A percentile compares a stretch with the other conserved stretches of the same genome.
phyloP scores from a whole-genome alignment of 768 basidiomycete species.

The Boletellus ananiceps region DNA sequence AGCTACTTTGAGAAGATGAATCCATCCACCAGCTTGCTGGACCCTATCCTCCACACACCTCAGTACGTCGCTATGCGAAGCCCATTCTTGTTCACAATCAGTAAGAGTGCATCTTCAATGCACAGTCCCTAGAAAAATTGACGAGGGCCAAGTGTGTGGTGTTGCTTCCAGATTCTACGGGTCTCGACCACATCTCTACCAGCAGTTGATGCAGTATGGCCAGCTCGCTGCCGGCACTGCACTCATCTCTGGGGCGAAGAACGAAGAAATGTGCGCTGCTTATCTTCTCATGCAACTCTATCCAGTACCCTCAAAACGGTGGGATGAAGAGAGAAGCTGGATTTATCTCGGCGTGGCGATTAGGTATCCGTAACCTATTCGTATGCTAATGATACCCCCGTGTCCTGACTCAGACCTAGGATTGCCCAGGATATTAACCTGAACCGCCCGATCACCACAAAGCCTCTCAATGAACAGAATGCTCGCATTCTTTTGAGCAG shows the following conservation, averaged over 20 bases:
- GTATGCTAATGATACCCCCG: not conserved
- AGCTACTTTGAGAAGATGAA: conserved; percentile 82
- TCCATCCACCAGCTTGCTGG: conserved; percentile 70
- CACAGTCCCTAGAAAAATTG: not conserved
- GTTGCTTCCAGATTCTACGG: conserved; percentile 79
- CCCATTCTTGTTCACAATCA: conserved; percentile 89
- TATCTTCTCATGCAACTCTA: conserved; percentile 79
- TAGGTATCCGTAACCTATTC: conserved; percentile 43
- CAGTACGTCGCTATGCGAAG: conserved; percentile 76
- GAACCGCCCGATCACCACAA: conserved; percentile 68
- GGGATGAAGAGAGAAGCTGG: conserved; percentile 91
- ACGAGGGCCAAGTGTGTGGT: conserved; percentile 64
- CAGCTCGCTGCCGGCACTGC: conserved; percentile 74
- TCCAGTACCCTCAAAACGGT: conserved; percentile 67
- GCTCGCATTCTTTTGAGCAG: conserved; percentile 87
- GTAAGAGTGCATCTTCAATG: conserved; percentile 44
- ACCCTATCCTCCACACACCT: conserved; percentile 80
- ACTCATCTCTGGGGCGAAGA: conserved; percentile 70
- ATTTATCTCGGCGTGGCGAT: conserved; percentile 86
- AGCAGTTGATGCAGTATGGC: conserved; percentile 67
- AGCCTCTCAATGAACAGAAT: conserved; percentile 73
- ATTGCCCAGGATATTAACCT: conserved; percentile 88
- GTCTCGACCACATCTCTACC: conserved; percentile 65
- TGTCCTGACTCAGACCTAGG: conserved; percentile 37
- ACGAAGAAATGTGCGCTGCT: conserved; percentile 80